Evolutionary conservation across 768 basidiomycete genomes (phyloP).

Genomic region (Collybia sp.): DNA sequence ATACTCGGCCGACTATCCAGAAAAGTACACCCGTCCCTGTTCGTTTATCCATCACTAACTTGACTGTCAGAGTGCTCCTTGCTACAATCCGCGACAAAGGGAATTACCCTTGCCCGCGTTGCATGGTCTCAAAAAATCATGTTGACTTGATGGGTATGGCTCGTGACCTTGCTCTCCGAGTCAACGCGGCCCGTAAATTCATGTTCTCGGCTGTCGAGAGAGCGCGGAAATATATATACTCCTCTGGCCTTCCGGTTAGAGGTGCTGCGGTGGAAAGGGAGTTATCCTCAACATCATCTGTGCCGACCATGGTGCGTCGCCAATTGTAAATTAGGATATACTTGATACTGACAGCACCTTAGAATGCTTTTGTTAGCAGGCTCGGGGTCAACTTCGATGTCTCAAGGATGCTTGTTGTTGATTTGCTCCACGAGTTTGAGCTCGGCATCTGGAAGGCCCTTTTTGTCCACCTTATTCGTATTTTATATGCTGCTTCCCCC

Average conservation of each 20-base stretch:
- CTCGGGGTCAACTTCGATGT: slow-evolving; percentile 12
- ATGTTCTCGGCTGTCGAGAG: not conserved
- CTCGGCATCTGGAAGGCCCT: slow-evolving; percentile 29
- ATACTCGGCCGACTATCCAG: slow-evolving; percentile 29
- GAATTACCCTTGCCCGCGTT: slow-evolving; percentile 28
- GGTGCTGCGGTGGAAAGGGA: slow-evolving; percentile 7
- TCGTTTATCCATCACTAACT: not conserved
- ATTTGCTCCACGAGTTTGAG: slow-evolving; percentile 32
- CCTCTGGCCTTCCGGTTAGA: not conserved
- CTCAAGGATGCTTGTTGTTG: slow-evolving; percentile 19
- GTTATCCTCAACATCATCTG: slow-evolving; percentile 5
- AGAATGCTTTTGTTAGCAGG: slow-evolving; percentile 24
- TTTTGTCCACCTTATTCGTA: slow-evolving; percentile 25
- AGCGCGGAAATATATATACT: slow-evolving; percentile 4
- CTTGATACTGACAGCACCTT: not conserved
- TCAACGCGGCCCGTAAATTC: not conserved
- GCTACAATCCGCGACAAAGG: slow-evolving; percentile 24
- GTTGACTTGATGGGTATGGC: slow-evolving; percentile 18
- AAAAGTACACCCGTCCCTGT: slow-evolving; percentile 21
- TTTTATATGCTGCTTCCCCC: slow-evolving; percentile 12
- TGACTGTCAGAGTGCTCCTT: slow-evolving; percentile 19
- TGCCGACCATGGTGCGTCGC: slow-evolving; percentile 7
- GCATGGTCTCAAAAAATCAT: slow-evolving; percentile 16
- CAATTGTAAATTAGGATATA: no score
- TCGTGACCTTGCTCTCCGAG: slow-evolving; percentile 3